A percentile compares a stretch with the other conserved stretches of the same genome.
These are phyloP conservation scores for Beauveria brongniartii DNA, from an alignment of 2,329 filamentous ascomycete genomes.

Conservation along the genomic window DNA sequence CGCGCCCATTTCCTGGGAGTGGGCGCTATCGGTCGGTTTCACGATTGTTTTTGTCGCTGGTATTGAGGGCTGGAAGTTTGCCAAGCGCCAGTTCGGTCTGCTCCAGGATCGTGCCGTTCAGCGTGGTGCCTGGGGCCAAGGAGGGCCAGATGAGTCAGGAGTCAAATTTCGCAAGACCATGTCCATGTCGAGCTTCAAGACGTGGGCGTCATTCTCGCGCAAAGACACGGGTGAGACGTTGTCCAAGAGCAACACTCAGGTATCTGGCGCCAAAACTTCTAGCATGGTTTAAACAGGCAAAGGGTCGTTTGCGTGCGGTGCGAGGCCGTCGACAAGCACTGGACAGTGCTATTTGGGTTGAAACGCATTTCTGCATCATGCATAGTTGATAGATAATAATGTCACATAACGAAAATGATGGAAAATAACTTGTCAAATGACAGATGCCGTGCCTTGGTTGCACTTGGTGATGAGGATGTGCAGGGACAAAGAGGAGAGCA, in stretches of 20 bases:
- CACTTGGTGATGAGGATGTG: background rate
- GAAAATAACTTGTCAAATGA: background rate
- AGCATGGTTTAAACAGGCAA: background rate
- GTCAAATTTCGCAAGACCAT: conserved; percentile 39
- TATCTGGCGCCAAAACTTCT: conserved; percentile 1
- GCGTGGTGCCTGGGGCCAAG: conserved; percentile 44
- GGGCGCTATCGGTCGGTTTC: conserved; percentile 58
- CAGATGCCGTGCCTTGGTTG: background rate
- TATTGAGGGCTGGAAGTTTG: conserved; percentile 64
- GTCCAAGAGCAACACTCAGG: background rate
- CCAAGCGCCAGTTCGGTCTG: conserved; percentile 49
- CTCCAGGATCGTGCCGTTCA: conserved; percentile 45
- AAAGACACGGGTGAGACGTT: conserved; percentile 32
- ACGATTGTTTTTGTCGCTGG: conserved; percentile 57
- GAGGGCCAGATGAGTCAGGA: conserved; percentile 38
- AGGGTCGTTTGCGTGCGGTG: no score
- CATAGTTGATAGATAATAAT: background rate
- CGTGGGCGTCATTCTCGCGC: conserved; percentile 35
- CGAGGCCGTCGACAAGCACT: no score
- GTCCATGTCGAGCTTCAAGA: conserved; percentile 44
- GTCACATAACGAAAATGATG: background rate
- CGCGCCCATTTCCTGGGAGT: conserved; percentile 64
- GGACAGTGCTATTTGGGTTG: background rate
- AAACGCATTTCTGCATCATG: background rate
- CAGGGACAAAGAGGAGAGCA: background rate